A percentile compares a stretch with the other conserved stretches of the same genome.
Evolutionary conservation across 352 stramenopile genomes (phyloP).

Genomic region (Phytophthora multivora): DNA sequence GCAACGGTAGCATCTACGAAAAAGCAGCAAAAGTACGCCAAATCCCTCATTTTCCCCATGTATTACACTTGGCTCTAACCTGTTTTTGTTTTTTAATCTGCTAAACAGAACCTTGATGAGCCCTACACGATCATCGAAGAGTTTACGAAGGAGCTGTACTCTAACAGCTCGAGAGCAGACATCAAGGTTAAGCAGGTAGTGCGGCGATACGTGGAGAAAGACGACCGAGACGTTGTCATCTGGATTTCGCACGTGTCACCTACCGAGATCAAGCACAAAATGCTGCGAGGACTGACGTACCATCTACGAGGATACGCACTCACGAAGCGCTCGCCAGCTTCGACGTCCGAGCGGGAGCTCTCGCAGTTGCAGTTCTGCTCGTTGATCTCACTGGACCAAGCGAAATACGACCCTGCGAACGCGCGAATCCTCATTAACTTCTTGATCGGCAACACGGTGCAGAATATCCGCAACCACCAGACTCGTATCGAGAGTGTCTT

Average conservation of each 20-base stretch:
- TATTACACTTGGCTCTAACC: not conserved
- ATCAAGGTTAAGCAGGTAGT: slow-evolving; percentile 63
- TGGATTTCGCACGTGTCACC: slow-evolving; percentile 62
- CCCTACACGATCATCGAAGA: slow-evolving; percentile 63
- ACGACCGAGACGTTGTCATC: slow-evolving; percentile 61
- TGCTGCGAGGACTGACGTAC: slow-evolving; percentile 38
- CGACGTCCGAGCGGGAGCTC: slow-evolving; percentile 30
- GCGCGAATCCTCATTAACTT: slow-evolving; percentile 49
- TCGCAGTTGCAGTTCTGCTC: slow-evolving; percentile 59
- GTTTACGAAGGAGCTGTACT: slow-evolving; percentile 59
- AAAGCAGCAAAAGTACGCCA: slow-evolving; percentile 27
- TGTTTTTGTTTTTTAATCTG: not conserved
- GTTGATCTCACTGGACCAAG: slow-evolving; percentile 55
- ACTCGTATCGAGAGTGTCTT: slow-evolving; percentile 53
- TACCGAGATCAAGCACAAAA: slow-evolving; percentile 54
- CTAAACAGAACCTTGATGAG: slow-evolving; percentile 33
- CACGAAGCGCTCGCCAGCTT: slow-evolving; percentile 40
- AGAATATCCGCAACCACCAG: slow-evolving; percentile 43
- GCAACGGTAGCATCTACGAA: slow-evolving; percentile 35
- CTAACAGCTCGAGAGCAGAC: slow-evolving; percentile 47
- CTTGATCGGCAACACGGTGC: slow-evolving; percentile 39
- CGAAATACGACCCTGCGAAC: slow-evolving; percentile 24
- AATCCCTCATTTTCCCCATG: not conserved
- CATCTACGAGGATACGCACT: slow-evolving; percentile 61
- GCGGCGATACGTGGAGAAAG: slow-evolving; percentile 57